Evolutionary conservation across 139 green algal genomes (phyloP), one percentile per base, ranked within the genome.

Genomic region (Chlorella sorokiniana): DNA sequence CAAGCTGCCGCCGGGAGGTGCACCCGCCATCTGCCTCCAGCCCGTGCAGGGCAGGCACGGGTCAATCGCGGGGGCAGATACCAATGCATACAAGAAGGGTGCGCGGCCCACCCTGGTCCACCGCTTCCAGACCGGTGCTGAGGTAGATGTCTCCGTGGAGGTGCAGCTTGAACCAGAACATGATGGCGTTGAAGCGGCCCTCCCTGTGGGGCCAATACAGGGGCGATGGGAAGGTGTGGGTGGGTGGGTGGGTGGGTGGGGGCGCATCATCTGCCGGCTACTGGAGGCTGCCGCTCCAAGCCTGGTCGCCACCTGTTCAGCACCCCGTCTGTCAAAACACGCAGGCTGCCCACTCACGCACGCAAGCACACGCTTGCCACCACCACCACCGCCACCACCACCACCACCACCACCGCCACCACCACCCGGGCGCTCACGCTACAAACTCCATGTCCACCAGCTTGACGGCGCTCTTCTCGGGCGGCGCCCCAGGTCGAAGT

Each of bases 101-200:
- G n/a, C n/a, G n/a, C n/a, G n/a, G n/a, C n/a, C n/a, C 69, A 80
- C 79, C 85, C 65, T 76, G 64, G 8, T 56, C 62, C 35, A 82
- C 79, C 0, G 71, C 85, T n/a, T 81, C 72, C 3, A 85, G 87
- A 1, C 65, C 77, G 1, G 82, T 88, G 76, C 33, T 81, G 33
- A 95, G 54, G 29, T 70, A 69, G 16, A 93, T 82, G 33, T 88
- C 85, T 8, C 82, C 80, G 35, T 77, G 85, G n/a, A 95, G 81
- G n/a, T 77, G 83, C 44, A 95, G 75, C 35, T 94, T 85, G 82
- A 87, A 95, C 92, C 92, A 95, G 68, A 90, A 94, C 69, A 93
- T 73, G 1, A 95, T 79, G 7, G 89, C 92, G 64, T 96, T 95
- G 45, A 89, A 89, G 11, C 91, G 70, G 4, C 78, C 78, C 31